Evolutionary conservation across 2,329 filamentous ascomycete species (phyloP).

Genomic region (Falciphora oryzae): DNA sequence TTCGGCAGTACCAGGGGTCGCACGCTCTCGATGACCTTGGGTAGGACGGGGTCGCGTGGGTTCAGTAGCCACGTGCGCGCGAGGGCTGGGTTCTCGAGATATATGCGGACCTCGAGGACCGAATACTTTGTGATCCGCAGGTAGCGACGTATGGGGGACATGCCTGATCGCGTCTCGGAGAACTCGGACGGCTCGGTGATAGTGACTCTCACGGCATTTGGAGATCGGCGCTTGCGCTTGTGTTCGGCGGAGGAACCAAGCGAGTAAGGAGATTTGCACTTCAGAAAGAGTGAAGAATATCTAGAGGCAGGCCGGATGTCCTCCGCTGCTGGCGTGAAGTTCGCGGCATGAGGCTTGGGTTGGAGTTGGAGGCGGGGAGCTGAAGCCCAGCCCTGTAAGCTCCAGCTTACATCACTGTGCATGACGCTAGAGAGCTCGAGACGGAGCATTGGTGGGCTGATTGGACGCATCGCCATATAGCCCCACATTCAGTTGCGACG

Average conservation of each 20-base stretch:
- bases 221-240: background rate
- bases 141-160: slow-evolving; percentile 87
- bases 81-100: slow-evolving; percentile 84
- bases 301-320: background rate
- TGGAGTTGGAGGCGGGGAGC: background rate
- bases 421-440: background rate
- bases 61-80: slow-evolving; percentile 79
- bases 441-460: background rate
- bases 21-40: slow-evolving; percentile 77
- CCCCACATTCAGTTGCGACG: background rate
- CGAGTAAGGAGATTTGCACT: background rate
- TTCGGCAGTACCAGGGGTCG: slow-evolving; percentile 86
- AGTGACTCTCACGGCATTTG: background rate
- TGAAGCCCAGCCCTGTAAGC: slow-evolving; percentile 7
- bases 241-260: background rate
- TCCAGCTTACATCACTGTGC: slow-evolving; percentile 8
- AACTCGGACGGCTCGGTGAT: background rate
- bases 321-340: background rate
- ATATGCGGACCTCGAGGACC: slow-evolving; percentile 93
- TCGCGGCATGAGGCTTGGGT: background rate
- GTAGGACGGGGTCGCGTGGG: slow-evolving; percentile 67
- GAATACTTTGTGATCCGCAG: slow-evolving; percentile 89
- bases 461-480: background rate
- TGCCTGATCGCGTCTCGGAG: slow-evolving; percentile 28
- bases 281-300: background rate